Base-by-base conservation (phyloP, 805 yeast genomes). In the Jamesozyma rosinii region DNA sequence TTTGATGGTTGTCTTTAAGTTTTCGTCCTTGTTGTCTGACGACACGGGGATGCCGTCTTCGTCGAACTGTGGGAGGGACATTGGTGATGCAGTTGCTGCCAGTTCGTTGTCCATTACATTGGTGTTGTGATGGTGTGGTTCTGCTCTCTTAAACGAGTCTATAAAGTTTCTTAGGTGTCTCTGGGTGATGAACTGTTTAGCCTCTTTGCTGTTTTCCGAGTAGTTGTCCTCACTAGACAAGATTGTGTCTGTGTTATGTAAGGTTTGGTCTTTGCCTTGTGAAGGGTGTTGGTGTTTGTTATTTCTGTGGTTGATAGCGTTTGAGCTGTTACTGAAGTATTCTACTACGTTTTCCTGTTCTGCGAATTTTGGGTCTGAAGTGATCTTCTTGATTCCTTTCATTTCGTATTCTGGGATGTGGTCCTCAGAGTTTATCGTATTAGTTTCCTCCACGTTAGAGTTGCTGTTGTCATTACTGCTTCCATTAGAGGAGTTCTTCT, bases 71-170 rank as follows among this genome's bases (percentile, higher is more conserved):
- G 39, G 39, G 5, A 37, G 4, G 15, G 49, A 38, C 19, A 40
- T 41, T 21, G 45, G 45, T 20, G 43, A 37, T 13, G 31, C n/a
- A 11, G 34, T 10, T 10, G 38, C 26, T 13, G 24, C 9, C 17
- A 36, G 19, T 17, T 41, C 43, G 22, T 41, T 35, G n/a, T 36
- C 43, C 14, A 34, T 14, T 8, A 38, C 36, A n/a, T 37, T 27
- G 4, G 24, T 17, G 13, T 29, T 27, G 19, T 21, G 27, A 5
- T 40, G 17, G 17, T 24, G 20, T 33, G 35, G 22, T 20, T 74
- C 74, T 9, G 61, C 66, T 26, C 61, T 56, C 50, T 57, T 65
- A 51, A 68, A 68, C 24, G 65, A 71, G 57, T 64, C 76, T 64
- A 49, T 68, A 68, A 65, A 75, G 19, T 40, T 46, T 22, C 43